Evolutionary conservation across 2,329 filamentous ascomycete species (phyloP).

Genomic region (Pseudopyrenochaeta lycopersici): DNA sequence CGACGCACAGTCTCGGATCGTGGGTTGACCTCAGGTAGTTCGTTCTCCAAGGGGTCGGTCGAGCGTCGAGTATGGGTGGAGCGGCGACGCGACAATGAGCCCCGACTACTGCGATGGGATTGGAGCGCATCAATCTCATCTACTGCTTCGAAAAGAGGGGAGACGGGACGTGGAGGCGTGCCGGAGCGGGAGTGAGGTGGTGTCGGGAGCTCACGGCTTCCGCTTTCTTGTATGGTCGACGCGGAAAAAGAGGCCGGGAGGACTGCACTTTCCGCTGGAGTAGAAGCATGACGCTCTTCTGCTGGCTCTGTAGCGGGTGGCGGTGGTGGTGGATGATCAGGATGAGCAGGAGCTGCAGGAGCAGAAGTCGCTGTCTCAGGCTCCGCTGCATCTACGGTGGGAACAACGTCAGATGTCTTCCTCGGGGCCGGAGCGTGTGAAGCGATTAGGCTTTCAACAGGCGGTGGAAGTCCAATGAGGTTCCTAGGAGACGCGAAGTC

Average conservation of each 20-base stretch:
- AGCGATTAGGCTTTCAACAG: constrained; percentile 27
- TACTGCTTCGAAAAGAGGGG: constrained; percentile 44
- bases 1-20: constrained; percentile 32
- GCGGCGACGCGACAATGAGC: constrained; percentile 37
- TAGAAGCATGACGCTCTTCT: constrained; percentile 16
- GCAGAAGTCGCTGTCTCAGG: background rate
- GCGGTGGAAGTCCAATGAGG: constrained; percentile 29
- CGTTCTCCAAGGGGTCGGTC: constrained; percentile 27
- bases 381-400: background rate
- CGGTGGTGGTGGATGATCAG: constrained; percentile 13
- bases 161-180: constrained; percentile 36
- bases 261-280: constrained; percentile 34
- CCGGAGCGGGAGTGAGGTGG: constrained; percentile 36
- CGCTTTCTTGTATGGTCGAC: constrained; percentile 13
- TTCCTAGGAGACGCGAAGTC: constrained; percentile 37
- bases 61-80: constrained; percentile 40
- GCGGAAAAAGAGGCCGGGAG: constrained; percentile 27
- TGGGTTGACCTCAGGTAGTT: constrained; percentile 29
- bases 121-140: constrained; percentile 47
- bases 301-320: constrained; percentile 17
- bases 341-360: background rate
- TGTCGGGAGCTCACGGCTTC: constrained; percentile 29
- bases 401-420: constrained; percentile 12
- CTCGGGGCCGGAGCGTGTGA: constrained; percentile 25
- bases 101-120: constrained; percentile 33